phyloP scores from a whole-genome alignment of 352 stramenopile species.

The Pythium periplocum region DNA sequence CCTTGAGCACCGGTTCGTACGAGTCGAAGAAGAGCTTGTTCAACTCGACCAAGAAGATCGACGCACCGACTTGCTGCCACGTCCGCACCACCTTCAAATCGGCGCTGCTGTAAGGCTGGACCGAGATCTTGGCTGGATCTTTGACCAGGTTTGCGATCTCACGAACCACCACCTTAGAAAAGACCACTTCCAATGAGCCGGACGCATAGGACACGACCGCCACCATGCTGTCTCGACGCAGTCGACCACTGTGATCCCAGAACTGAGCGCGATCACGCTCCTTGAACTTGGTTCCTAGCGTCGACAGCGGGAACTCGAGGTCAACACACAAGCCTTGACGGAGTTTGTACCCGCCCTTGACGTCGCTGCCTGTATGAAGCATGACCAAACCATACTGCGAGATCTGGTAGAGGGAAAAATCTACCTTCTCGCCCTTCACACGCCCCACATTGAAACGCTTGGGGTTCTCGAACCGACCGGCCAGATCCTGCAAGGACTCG shows the following conservation, averaged over 20 bases:
- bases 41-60: slow-evolving; percentile 40
- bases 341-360: too few relatives aligned
- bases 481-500: slow-evolving; percentile 28
- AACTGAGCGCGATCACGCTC: too few relatives aligned
- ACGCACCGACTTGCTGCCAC: slow-evolving; percentile 9
- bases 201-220: slow-evolving; percentile 20
- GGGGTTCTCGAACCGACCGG: slow-evolving; percentile 9
- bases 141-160: slow-evolving; percentile 22
- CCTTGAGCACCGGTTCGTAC: slow-evolving; percentile 42
- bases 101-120: slow-evolving; percentile 28
- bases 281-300: too few relatives aligned
- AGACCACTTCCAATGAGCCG: slow-evolving; percentile 20
- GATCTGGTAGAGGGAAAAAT: slow-evolving; percentile 6
- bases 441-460: not conserved
- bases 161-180: slow-evolving; percentile 31
- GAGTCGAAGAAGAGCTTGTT: slow-evolving; percentile 45
- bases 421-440: slow-evolving; percentile 8
- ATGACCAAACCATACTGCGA: slow-evolving; percentile 6
- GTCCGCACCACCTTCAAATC: slow-evolving; percentile 18
- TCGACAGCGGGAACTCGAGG: too few relatives aligned
- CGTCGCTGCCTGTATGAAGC: not conserved
- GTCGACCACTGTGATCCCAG: slow-evolving; percentile 29
- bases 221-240: slow-evolving; percentile 30
- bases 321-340: too few relatives aligned
- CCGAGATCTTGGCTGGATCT: slow-evolving; percentile 23